phyloP scores from a whole-genome alignment of 768 basidiomycete genomes.

The Floccularia luteovirens region DNA sequence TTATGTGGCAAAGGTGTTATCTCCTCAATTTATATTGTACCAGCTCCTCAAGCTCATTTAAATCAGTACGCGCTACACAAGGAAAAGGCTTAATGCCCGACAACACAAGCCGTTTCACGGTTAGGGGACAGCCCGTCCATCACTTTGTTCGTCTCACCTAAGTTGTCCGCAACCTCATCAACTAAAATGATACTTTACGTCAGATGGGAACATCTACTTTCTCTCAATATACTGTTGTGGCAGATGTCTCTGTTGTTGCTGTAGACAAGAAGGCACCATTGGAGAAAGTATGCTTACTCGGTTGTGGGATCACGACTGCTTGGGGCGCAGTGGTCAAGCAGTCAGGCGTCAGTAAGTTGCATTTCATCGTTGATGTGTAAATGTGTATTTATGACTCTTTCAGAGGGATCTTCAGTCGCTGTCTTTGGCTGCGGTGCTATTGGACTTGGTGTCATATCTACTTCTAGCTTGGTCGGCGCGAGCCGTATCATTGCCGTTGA shows the following conservation, averaged over 20 bases:
- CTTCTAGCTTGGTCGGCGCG: conserved; percentile 70
- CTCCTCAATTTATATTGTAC: neutral
- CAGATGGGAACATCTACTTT: conserved; percentile 99
- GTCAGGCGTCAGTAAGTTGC: conserved; percentile 64
- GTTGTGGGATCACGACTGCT: conserved; percentile 96
- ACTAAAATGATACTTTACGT: conserved; percentile 3
- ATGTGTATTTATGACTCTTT: conserved; percentile 1
- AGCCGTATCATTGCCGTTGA: conserved; percentile 91
- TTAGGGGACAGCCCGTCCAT: conserved; percentile 77
- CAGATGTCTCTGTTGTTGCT: conserved; percentile 93
- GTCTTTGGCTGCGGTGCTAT: conserved; percentile 97
- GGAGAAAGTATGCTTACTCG: conserved; percentile 94
- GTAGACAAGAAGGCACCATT: conserved; percentile 82
- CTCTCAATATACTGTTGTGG: conserved; percentile 99
- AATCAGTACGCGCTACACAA: conserved; percentile 81
- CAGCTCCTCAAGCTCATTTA: conserved; percentile 2
- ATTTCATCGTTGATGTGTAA: conserved; percentile 1
- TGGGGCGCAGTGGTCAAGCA: conserved; percentile 96
- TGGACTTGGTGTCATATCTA: conserved; percentile 87
- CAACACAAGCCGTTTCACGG: conserved; percentile 78
- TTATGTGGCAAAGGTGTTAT: conserved; percentile 83
- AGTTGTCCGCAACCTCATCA: neutral
- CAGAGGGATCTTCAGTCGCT: conserved; percentile 83
- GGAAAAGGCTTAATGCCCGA: conserved; percentile 96
- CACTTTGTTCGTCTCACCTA: conserved; percentile 68